Base-by-base conservation (phyloP, 2,329 filamentous ascomycete species). In the Blumeria graminis region DNA sequence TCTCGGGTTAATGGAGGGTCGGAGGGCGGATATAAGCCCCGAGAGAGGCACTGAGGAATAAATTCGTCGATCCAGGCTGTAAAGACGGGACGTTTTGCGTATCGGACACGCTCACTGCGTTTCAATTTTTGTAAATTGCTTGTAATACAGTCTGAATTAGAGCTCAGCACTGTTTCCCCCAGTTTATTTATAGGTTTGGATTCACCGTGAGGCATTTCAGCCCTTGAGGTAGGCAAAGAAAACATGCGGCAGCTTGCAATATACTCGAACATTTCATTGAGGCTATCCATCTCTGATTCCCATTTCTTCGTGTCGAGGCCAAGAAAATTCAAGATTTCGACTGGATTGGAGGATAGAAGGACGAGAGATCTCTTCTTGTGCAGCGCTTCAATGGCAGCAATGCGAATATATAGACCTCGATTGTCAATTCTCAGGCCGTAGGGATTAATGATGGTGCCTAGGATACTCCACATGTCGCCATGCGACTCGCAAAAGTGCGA, bases 361-460 rank as follows among this genome's bases (percentile, higher is more conserved):
- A 90, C 63, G 57, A 75, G 75, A 52, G 61, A 64, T 57, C 72
- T 71, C 58, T 76, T 77, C 58, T 71, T 72, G 64, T 86, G 71
- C 1, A 70, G 60, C 0, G 65, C 59, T 62, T 89, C 84, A 36
- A 88, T 78, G 64, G 86, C 81, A 3, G 75, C 72, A 14, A 89
- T 74, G 0, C 83, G 76, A 0, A 90, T 62, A 64, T 75, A 78
- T 1, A 92, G 67, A 1, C 78, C 82, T 11, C 65, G 66, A 55
- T 85, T 76, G 60, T 80, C 81, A 28, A 78, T 69, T 0, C 77
- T 83, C 7, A 92, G 74, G 1, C 84, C 84, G 38, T 78, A 75
- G 0, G 74, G 75, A 0, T 81, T 74, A 59, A 86, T 77, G 8
- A 73, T 76, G 16, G 75, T 71, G 5, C 84, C 82, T 0, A 90